These are phyloP conservation scores for Penicillium corylophilum DNA, from an alignment of 2,329 filamentous ascomycete genomes.

Conservation along the genomic window DNA sequence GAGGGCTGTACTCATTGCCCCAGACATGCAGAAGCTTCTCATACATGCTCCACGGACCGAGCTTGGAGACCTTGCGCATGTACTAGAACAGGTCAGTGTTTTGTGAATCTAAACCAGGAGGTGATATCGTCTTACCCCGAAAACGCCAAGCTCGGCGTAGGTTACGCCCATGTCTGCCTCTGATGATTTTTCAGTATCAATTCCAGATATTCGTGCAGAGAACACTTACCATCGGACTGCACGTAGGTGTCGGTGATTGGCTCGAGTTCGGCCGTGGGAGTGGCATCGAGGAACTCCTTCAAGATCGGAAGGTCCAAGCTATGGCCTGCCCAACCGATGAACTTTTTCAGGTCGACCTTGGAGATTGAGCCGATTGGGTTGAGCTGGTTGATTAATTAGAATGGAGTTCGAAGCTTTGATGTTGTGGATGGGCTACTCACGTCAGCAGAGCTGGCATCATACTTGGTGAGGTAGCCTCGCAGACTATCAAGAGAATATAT, in stretches of 20 bases:
- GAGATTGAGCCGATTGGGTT: conserved; percentile 50
- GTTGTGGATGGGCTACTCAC: conserved; percentile 43
- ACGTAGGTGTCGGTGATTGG: conserved; percentile 64
- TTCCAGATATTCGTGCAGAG: not conserved
- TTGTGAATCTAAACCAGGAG: not conserved
- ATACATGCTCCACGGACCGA: conserved; percentile 57
- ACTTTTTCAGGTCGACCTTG: conserved; percentile 69
- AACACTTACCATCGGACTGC: conserved; percentile 46
- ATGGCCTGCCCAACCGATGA: conserved; percentile 64
- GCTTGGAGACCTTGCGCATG: conserved; percentile 55
- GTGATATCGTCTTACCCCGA: conserved; percentile 36
- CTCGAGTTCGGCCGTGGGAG: conserved; percentile 63
- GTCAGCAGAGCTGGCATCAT: conserved; percentile 59
- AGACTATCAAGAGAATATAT: conserved; percentile 19
- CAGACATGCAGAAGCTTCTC: conserved; percentile 53
- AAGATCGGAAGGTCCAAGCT: conserved; percentile 65
- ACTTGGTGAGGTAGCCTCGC: conserved; percentile 66
- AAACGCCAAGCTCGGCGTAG: conserved; percentile 55
- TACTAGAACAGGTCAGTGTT: conserved; percentile 54
- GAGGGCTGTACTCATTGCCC: conserved; percentile 40
- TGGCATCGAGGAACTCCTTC: conserved; percentile 63
- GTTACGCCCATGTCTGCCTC: conserved; percentile 58
- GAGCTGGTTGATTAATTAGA: conserved; percentile 21
- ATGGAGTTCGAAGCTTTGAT: conserved; percentile 51
- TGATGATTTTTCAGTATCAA: not conserved